Conservation (phyloP, 1,139 yeast genomes). For the Kodamaea sp. region DNA sequence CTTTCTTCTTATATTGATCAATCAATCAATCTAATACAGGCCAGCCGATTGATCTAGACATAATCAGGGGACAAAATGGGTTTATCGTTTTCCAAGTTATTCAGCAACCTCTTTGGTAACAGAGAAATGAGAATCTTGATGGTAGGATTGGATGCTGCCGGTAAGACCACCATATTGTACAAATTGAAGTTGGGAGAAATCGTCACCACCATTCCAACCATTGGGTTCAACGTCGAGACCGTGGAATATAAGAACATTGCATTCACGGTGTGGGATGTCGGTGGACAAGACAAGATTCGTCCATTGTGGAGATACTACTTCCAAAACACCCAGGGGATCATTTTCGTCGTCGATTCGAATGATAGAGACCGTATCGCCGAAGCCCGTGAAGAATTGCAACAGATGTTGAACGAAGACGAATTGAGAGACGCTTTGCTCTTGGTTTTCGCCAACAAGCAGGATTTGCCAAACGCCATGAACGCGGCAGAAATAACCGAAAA, state of each 20-base stretch:
- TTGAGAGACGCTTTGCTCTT: constrained; percentile 86
- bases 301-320: constrained; percentile 95
- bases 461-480: constrained; percentile 88
- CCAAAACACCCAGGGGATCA: constrained; percentile 93
- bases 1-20: constrained; percentile 11
- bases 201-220: constrained; percentile 91
- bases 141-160: constrained; percentile 94
- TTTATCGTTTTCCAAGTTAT: constrained; percentile 82
- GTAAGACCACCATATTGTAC: constrained; percentile 88
- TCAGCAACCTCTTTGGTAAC: constrained; percentile 82
- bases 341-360: constrained; percentile 89
- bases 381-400: constrained; percentile 91
- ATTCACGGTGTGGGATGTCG: constrained; percentile 95
- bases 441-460: constrained; percentile 92
- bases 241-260: constrained; percentile 93
- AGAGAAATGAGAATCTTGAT: constrained; percentile 88
- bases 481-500: constrained; percentile 88
- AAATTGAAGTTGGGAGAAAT: constrained; percentile 90
- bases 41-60: constrained; percentile 6
- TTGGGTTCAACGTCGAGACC: constrained; percentile 93
- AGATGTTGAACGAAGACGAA: constrained; percentile 93
- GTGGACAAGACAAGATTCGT: constrained; percentile 96
- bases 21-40: constrained; percentile 9
- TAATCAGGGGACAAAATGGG: constrained; percentile 54
- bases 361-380: constrained; percentile 93